Percentiles rank a stretch among this genome's conserved stretches.
Conservation (phyloP, 2,329 filamentous ascomycete species). For the Hymenoscyphus scutula region DNA sequence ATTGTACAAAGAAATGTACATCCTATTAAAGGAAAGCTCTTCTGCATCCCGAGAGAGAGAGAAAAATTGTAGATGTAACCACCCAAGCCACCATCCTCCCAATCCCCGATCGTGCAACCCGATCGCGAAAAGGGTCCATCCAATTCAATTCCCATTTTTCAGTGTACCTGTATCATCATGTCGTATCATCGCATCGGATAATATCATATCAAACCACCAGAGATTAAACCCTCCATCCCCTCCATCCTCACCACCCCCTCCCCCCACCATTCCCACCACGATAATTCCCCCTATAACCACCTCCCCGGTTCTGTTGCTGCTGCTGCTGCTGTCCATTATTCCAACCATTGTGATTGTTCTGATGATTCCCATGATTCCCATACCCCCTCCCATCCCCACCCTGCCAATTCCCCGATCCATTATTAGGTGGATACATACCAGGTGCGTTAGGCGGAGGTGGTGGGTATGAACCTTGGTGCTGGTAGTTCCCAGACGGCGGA, state of each 20-base stretch:
- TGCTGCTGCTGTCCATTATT: slow-evolving; percentile 21
- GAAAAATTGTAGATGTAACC: too few species aligned
- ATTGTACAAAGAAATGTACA: not conserved
- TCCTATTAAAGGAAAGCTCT: not conserved
- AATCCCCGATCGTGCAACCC: too few species aligned
- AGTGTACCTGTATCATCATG: not conserved
- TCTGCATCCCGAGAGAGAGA: too few species aligned
- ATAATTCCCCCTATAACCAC: slow-evolving; percentile 31
- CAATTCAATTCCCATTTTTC: not conserved
- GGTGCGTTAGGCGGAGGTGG: slow-evolving; percentile 10
- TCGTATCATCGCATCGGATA: not conserved
- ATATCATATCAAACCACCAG: too few species aligned
- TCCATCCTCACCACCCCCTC: slow-evolving; percentile 18
- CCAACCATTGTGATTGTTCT: slow-evolving; percentile 23
- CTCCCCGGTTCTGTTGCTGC: slow-evolving; percentile 15
- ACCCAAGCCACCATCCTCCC: too few species aligned
- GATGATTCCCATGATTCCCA: slow-evolving; percentile 4
- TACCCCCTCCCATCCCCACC: slow-evolving; percentile 26
- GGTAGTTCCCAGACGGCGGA: slow-evolving; percentile 20
- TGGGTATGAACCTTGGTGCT: slow-evolving; percentile 20
- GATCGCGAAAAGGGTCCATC: too few species aligned
- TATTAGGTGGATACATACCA: slow-evolving; percentile 19
- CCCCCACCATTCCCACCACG: slow-evolving; percentile 31
- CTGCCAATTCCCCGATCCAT: slow-evolving; percentile 23
- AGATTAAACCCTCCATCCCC: too few species aligned